Evolutionary conservation across 2,329 filamentous ascomycete genomes (phyloP).

Genomic region (Coniella vitis): DNA sequence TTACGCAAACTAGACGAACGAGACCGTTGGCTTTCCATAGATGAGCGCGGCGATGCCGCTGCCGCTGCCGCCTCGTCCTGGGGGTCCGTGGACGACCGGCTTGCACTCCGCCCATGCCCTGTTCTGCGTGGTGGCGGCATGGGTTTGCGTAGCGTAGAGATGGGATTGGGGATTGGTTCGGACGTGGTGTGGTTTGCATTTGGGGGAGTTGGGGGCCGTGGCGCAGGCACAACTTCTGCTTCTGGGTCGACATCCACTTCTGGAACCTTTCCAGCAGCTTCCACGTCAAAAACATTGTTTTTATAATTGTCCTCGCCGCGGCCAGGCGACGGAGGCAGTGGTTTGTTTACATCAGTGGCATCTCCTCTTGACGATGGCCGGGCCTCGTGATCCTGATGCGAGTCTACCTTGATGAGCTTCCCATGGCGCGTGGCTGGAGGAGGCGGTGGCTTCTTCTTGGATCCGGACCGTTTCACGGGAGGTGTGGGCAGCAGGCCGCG

Average conservation of each 20-base stretch:
- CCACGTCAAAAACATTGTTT: slow-evolving; percentile 46
- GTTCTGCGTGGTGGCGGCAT: slow-evolving; percentile 44
- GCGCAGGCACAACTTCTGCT: slow-evolving; percentile 23
- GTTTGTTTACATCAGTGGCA: slow-evolving; percentile 52
- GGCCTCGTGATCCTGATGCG: slow-evolving; percentile 21
- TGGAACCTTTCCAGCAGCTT: slow-evolving; percentile 45
- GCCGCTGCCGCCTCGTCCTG: slow-evolving; percentile 22
- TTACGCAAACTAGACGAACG: slow-evolving; percentile 38
- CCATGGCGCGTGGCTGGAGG: slow-evolving; percentile 71
- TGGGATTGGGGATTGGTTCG: slow-evolving; percentile 23
- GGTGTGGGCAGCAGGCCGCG: slow-evolving; percentile 25
- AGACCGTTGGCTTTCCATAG: slow-evolving; percentile 42
- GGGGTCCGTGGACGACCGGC: slow-evolving; percentile 22
- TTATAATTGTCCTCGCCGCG: slow-evolving; percentile 38
- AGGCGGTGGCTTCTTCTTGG: slow-evolving; percentile 59
- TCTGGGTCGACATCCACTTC: slow-evolving; percentile 29
- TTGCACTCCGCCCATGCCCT: slow-evolving; percentile 37
- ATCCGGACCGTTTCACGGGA: slow-evolving; percentile 21
- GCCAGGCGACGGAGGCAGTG: slow-evolving; percentile 49
- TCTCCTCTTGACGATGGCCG: slow-evolving; percentile 18
- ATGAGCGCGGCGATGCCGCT: slow-evolving; percentile 35
- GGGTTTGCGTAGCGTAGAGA: slow-evolving; percentile 30
- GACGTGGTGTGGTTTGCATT: slow-evolving; percentile 27
- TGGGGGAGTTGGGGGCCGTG: slow-evolving; percentile 35
- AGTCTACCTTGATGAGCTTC: slow-evolving; percentile 56